Evolutionary conservation across 2,329 filamentous ascomycete genomes (phyloP), one percentile per base, ranked within the genome.

Genomic region (Xylaria sp.): DNA sequence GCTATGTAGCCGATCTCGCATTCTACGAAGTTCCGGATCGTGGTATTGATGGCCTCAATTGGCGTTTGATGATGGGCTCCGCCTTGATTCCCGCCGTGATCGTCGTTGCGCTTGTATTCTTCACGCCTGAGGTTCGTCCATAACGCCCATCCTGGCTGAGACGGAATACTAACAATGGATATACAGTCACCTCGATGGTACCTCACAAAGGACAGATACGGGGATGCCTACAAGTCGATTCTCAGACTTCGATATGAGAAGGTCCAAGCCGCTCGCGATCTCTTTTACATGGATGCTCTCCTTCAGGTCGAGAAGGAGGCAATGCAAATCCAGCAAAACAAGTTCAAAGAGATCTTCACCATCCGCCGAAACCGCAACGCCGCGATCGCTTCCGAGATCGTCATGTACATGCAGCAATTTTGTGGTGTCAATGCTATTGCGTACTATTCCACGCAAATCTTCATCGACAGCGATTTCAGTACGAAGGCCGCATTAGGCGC

Each of bases 41-140:
- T 2, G 82, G 82, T 3, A 87, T 91, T 63, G 79, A 78, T 10
- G 89, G 90, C 7, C 82, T 86, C 3, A 85, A 91, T 69, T 92
- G 91, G 90, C 86, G 90, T 32, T 80, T 92, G 50, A 91, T 91
- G 88, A 86, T 93, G 81, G 89, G 85, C 7, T 91, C 89, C 2
- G 89, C 91, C 10, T 86, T 91, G 78, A 82, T 91, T 15, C 89
- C 88, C 0, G 87, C 89, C 18, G 78, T 91, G 7, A 70, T 89
- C 44, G 86, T 89, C 55, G 87, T 86, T 75, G 79, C 76, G 46
- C 81, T 89, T 37, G 86, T 89, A 25, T 87, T 84, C 68, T 78
- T 80, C 39, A 77, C 75, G 3, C 78, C 77, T 34, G 78, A 79
- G 81, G 63, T 87, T 82, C 32, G 75, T 74, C 18, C 32, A 39